Conservation (phyloP, 2,329 filamentous ascomycete species). For the Ambrosiella beaveri region DNA sequence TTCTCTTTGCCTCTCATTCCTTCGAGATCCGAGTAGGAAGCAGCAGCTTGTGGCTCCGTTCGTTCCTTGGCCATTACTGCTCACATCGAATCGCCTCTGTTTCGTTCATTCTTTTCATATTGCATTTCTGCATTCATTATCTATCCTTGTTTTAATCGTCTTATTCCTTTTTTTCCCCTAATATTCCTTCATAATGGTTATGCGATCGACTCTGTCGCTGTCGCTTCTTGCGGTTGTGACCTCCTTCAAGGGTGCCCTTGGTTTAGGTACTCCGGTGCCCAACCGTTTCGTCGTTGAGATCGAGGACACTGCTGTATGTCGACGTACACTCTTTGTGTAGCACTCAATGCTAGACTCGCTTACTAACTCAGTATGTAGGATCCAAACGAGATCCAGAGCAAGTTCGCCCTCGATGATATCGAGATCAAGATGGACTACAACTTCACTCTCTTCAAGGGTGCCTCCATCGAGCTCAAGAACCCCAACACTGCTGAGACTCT, state of each 20-base stretch:
- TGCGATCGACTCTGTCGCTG: conserved; percentile 19
- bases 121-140: background rate
- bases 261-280: conserved; percentile 19
- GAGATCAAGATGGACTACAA: conserved; percentile 30
- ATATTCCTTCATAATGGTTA: conserved; percentile 21
- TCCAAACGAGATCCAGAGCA: conserved; percentile 23
- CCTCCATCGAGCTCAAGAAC: conserved; percentile 35
- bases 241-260: conserved; percentile 16
- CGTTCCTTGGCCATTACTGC: conserved; percentile 2
- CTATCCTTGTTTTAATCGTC: background rate
- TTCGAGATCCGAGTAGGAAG: background rate
- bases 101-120: background rate
- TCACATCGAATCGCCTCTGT: background rate
- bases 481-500: conserved; percentile 26
- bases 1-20: conserved; percentile 5
- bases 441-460: conserved; percentile 35
- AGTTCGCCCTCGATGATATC: conserved; percentile 23
- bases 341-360: background rate
- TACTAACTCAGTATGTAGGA: conserved; percentile 21
- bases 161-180: background rate
- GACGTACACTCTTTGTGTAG: background rate
- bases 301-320: conserved; percentile 29
- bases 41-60: conserved; percentile 6
- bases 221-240: conserved; percentile 22
- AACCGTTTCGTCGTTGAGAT: conserved; percentile 38